Evolutionary conservation across 2,329 filamentous ascomycete genomes (phyloP).

Genomic region (Colletotrichum chlorophyti): DNA sequence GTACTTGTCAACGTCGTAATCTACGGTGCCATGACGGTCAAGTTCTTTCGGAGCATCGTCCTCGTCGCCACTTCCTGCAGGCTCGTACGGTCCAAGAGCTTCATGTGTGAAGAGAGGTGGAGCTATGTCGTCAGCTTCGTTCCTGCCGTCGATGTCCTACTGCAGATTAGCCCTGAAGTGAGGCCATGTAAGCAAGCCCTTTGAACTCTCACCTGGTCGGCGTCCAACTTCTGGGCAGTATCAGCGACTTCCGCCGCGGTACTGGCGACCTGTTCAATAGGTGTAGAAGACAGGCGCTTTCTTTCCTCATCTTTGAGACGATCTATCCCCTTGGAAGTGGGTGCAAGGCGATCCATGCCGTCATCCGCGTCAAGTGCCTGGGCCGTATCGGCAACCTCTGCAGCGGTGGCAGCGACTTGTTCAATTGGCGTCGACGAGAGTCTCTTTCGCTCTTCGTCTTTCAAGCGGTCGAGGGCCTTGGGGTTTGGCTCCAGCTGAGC

Average conservation of each 20-base stretch:
- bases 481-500: conserved; percentile 32
- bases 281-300: conserved; percentile 44
- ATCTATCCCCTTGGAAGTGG: background rate
- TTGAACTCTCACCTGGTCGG: conserved; percentile 12
- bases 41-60: conserved; percentile 22
- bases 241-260: conserved; percentile 54
- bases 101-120: conserved; percentile 57
- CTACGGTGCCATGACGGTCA: conserved; percentile 24
- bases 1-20: conserved; percentile 34
- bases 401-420: conserved; percentile 48
- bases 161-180: background rate
- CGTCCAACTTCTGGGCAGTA: conserved; percentile 47
- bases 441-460: conserved; percentile 38
- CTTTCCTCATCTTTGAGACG: conserved; percentile 33
- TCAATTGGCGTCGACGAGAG: conserved; percentile 46
- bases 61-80: conserved; percentile 40
- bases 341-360: background rate
- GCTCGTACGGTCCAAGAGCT: conserved; percentile 48
- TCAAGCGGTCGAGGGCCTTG: conserved; percentile 5
- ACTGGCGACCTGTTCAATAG: conserved; percentile 47
- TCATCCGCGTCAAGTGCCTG: conserved; percentile 40
- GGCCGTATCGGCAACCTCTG: conserved; percentile 52
- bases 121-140: conserved; percentile 29
- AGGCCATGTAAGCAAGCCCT: too few relatives aligned
- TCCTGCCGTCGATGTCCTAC: conserved; percentile 26